Percentiles rank a stretch among this genome's conserved stretches.
These are phyloP conservation scores for Botrytis fragariae DNA, from an alignment of 2,329 filamentous ascomycete genomes.

Conservation along the genomic window DNA sequence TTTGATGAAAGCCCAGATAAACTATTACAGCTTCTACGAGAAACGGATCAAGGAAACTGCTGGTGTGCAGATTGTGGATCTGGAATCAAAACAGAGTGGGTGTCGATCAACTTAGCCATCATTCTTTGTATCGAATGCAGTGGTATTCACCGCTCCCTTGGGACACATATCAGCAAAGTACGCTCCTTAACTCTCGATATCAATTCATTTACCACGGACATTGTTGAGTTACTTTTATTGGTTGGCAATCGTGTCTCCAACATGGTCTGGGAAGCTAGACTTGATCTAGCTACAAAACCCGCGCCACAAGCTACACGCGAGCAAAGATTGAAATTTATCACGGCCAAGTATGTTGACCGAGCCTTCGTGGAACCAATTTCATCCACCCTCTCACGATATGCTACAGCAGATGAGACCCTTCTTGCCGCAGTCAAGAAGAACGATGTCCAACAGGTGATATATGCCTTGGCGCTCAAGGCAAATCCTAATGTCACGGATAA, in stretches of 20 bases:
- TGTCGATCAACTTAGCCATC: conserved; percentile 95
- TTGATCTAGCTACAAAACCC: conserved; percentile 72
- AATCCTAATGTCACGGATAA: conserved; percentile 86
- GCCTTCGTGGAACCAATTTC: conserved; percentile 78
- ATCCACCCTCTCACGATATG: conserved; percentile 70
- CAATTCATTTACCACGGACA: conserved; percentile 93
- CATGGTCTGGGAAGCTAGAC: conserved; percentile 88
- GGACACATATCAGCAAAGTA: conserved; percentile 96
- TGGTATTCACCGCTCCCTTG: conserved; percentile 92
- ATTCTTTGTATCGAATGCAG: conserved; percentile 97
- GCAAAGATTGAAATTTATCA: conserved; percentile 92
- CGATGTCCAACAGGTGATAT: conserved; percentile 89
- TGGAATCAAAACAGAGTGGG: conserved; percentile 93
- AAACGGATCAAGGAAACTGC: conserved; percentile 87
- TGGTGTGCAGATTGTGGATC: conserved; percentile 95
- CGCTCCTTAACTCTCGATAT: conserved; percentile 93
- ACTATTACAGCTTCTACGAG: conserved; percentile 80
- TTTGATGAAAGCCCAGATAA: conserved; percentile 83
- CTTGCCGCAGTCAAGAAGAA: conserved; percentile 94
- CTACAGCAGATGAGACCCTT: conserved; percentile 80
- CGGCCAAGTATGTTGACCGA: conserved; percentile 85
- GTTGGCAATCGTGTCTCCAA: conserved; percentile 95
- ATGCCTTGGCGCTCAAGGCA: conserved; percentile 80
- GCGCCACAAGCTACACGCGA: conserved; percentile 77
- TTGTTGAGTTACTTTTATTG: conserved; percentile 86